Evolutionary conservation across 306 rosid species (phyloP), one percentile per base, ranked within the genome.

Genomic region (Acacia crassicarpa): DNA sequence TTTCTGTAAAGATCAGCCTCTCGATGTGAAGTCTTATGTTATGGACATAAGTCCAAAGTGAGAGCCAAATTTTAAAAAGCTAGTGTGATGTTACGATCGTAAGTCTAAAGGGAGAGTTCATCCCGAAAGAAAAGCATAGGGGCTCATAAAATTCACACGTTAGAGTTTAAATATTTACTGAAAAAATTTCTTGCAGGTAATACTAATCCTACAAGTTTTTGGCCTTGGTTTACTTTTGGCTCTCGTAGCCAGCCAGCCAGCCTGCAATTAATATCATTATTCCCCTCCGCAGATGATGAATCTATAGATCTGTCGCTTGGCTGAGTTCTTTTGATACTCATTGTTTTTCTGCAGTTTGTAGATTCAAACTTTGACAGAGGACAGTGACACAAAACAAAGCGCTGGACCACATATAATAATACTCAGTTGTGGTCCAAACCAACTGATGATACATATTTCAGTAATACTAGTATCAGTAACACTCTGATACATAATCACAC

Each of bases 361-460:
- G 25, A 51, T 51, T 51, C 16, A 51, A 14, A 14, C 19, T 51
- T 16, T 54, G 62, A 54, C 38, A 38, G 8, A 62, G 38, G 38
- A 63, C 20, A 9, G 69, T 30, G 69, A 63, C 69, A 53, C 61
- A 53, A 2, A 53, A 53, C 61, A 53, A 53, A 20, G 61, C 23
- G 61, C 32, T 58, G 65, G 65, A 58, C 69, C 69, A 30, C 69
- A 30, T 2, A 25, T 14, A 30, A 30, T 6, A 59, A 22, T 6
- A 30, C 41, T 63, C 69, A 14, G 10, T 63, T 63, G 69, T 63
- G 69, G 43, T 63, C 69, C 69, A 63, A 63, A 63, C 69, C 27
- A 62, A 13, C 66, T 9, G 32, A 48, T 16, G 4, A 16, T 20
- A 30, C 32, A 14, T 9, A 58, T 58, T 6, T 11, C 38, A 45